phyloP scores from a whole-genome alignment of 2,329 filamentous ascomycete genomes.

The Aspergillus transmontanensis region DNA sequence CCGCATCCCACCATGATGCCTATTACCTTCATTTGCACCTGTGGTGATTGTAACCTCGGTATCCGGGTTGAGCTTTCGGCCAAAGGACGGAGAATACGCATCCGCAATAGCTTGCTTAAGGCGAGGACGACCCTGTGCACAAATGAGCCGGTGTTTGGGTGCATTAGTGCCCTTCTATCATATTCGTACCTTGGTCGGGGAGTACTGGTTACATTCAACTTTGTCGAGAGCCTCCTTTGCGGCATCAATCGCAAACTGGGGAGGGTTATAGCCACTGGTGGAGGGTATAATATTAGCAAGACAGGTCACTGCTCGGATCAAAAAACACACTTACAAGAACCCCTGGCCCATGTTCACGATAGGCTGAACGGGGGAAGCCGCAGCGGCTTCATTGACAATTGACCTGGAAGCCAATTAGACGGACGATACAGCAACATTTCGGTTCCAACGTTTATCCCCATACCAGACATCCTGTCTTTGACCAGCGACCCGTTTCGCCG shows the following conservation, averaged over 20 bases:
- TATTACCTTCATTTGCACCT: conserved; percentile 52
- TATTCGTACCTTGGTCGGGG: conserved; percentile 72
- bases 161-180: not conserved
- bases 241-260: conserved; percentile 84
- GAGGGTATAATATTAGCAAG: not conserved
- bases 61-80: conserved; percentile 77
- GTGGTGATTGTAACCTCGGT: conserved; percentile 95
- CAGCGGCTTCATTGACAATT: conserved; percentile 69
- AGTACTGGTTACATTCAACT: conserved; percentile 99
- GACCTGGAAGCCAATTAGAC: conserved; percentile 48
- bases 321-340: conserved; percentile 49
- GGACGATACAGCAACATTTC: not conserved
- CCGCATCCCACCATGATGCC: not conserved
- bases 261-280: conserved; percentile 81
- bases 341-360: conserved; percentile 72
- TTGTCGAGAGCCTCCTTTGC: conserved; percentile 86
- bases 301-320: not conserved
- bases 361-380: conserved; percentile 64
- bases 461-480: conserved; percentile 56
- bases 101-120: conserved; percentile 91
- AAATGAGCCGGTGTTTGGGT: conserved; percentile 7
- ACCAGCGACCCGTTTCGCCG: conserved; percentile 51
- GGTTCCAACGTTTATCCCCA: conserved; percentile 3
- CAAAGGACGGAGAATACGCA: conserved; percentile 89
- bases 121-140: conserved; percentile 71